Base-by-base conservation (phyloP, 345 rosid species). In the Gossypium arboreum region DNA sequence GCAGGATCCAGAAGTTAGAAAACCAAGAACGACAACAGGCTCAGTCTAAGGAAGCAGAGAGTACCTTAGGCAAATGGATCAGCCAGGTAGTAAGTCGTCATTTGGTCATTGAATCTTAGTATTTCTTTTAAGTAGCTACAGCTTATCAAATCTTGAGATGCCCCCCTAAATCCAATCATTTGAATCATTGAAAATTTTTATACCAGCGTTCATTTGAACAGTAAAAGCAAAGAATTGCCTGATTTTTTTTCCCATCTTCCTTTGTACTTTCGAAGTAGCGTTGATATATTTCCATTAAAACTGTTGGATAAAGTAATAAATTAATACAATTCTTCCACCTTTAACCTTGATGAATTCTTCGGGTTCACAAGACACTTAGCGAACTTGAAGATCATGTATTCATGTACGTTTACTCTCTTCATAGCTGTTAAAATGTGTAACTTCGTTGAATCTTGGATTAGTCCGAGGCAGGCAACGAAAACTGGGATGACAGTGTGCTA, bases 1-100 rank as follows among this genome's bases (percentile, higher is more conserved):
- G 97, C 79, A 90, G 98, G 81, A 86, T 93, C 74, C 97, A 90
- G 80, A 89, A 88, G 94, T 71, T 92, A 6, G 97, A 91, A 80
- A 87, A 85, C 82, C 90, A 89, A 83, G 93, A 88, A 51, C 85
- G 86, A 62, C 81, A 54, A 18, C 91, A 88, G 67, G 87, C 84
- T 75, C 88, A 86, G 58, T 68, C 73, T 72, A 81, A 86, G 81
- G 95, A 86, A 45, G 80, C 20, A 1, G 90, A 86, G 55, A 83
- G 91, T 81, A 77, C 83, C 71, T 82, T 89, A 39, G 86, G 91
- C 77, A 90, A 90, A 85, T 87, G 86, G 97, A 58, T 82, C 76
- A 50, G 87, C 79, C 81, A 63, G 73, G 77, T 73, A 8, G 90
- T 91, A 82, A 83, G 93, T 81, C 55, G 34, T 56, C 22, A 48